Evolutionary conservation across 2,329 filamentous ascomycete genomes (phyloP).

Genomic region (Chaetomium sp.): DNA sequence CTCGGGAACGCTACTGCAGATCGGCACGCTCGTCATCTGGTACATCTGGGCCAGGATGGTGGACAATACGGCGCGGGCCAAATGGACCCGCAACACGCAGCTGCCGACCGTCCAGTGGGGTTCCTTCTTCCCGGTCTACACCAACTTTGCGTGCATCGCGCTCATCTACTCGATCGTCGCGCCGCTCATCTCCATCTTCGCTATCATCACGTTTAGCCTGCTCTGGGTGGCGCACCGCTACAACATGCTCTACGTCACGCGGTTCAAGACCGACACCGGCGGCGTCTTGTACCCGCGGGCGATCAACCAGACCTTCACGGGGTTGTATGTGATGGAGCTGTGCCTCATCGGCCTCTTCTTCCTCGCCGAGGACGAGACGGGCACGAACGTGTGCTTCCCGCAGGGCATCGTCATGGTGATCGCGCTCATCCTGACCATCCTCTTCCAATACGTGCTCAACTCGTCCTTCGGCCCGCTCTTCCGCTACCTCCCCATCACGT

Average conservation of each 20-base stretch:
- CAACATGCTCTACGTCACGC: conserved; percentile 91
- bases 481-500: conserved; percentile 86
- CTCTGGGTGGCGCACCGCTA: conserved; percentile 97
- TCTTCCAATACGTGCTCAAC: conserved; percentile 83
- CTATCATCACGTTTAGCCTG: conserved; percentile 85
- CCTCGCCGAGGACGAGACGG: conserved; percentile 62
- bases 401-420: conserved; percentile 88
- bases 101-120: conserved; percentile 85
- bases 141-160: conserved; percentile 91
- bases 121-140: conserved; percentile 92
- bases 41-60: conserved; percentile 78
- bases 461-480: conserved; percentile 81
- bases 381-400: conserved; percentile 62
- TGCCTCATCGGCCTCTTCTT: conserved; percentile 90
- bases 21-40: conserved; percentile 77
- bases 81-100: conserved; percentile 82
- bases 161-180: conserved; percentile 87
- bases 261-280: conserved; percentile 87
- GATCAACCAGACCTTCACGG: conserved; percentile 93
- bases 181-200: conserved; percentile 89
- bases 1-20: conserved; percentile 83
- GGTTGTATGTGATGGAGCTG: conserved; percentile 92
- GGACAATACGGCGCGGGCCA: conserved; percentile 78
- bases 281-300: conserved; percentile 89
- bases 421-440: conserved; percentile 65